Conservation (phyloP, 1,139 yeast genomes). For the Diutina rugosa region DNA sequence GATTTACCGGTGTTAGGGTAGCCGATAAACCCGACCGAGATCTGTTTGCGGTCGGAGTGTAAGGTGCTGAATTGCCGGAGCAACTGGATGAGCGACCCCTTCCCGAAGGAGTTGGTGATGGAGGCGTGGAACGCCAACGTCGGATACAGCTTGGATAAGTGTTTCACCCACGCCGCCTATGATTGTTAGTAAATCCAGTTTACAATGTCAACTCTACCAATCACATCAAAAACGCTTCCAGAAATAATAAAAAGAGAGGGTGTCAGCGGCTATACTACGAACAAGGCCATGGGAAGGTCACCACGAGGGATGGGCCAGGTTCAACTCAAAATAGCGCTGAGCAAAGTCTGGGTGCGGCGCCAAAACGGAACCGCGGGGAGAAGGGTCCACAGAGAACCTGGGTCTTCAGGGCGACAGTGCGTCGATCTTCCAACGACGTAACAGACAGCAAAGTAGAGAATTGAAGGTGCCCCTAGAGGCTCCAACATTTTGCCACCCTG, state of each 20-base stretch:
- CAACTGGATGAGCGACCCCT: constrained; percentile 88
- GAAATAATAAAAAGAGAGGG: constrained; percentile 5
- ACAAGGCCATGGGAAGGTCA: constrained; percentile 18
- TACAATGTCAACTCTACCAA: neutral
- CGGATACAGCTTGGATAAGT: constrained; percentile 81
- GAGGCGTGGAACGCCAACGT: constrained; percentile 98
- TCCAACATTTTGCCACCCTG: constrained; percentile 44
- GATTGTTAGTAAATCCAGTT: constrained; percentile 29
- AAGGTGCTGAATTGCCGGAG: constrained; percentile 84
- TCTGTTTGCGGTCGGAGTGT: constrained; percentile 89
- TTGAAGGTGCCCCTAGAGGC: constrained; percentile 1
- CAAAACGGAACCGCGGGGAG: constrained; percentile 14
- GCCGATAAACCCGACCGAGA: constrained; percentile 94
- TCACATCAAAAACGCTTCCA: neutral
- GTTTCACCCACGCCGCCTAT: constrained; percentile 99
- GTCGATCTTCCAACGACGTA: constrained; percentile 90
- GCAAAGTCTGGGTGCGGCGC: constrained; percentile 13
- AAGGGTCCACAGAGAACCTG: constrained; percentile 17
- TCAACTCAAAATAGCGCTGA: constrained; percentile 57
- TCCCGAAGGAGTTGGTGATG: constrained; percentile 93
- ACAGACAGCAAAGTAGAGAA: constrained; percentile 55
- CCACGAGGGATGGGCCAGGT: constrained; percentile 16
- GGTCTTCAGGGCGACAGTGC: constrained; percentile 38
- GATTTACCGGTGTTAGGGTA: constrained; percentile 97
- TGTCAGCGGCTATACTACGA: constrained; percentile 75